Evolutionary conservation across 345 rosid species (phyloP), one percentile per base, ranked within the genome.

Genomic region (Hibiscus syriacus): DNA sequence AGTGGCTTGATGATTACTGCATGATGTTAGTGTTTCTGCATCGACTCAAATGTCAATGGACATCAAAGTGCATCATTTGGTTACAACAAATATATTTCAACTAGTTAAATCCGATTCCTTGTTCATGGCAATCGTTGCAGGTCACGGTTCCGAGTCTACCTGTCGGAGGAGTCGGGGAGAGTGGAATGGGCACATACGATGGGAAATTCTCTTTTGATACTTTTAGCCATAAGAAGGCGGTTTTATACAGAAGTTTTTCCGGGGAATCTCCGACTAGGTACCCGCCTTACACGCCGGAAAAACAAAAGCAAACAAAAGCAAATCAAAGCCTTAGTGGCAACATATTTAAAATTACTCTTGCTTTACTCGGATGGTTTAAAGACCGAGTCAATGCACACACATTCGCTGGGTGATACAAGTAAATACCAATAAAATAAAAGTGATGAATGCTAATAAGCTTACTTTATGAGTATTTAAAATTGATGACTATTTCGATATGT

Each of bases 161-260:
- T 0, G 86, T 90, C 46, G 98, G 98, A 29, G 98, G 98, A n/a
- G 93, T 92, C 0, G 98, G 96, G 32, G 97, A 86, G 80, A 92
- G 98, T 26, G 97, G 96, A 71, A 82, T 89, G 53, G 97, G 97
- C 26, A 72, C 87, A 0, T 93, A 93, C 82, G 96, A 93, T 20
- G 97, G 97, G 1, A 84, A 93, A 36, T 89, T 79, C 76, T 90
- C 98, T 41, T 93, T 86, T 69, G 96, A 90, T 46, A 78, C 89
- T n/a, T 93, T 90, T 77, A 88, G 94, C 79, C 97, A 93, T 71
- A 86, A 87, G 81, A 93, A 93, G 76, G 83, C 85, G 39, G 92
- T 93, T 55, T 67, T 88, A 0, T 81, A 84, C 70, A 72, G 92
- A 66, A 80, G 90, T 69, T 90, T 89, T 27, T 66, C 49, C 0